Evolutionary conservation across 164 flowering plant species (phyloP).

Genomic region (Vitis cinerea): DNA sequence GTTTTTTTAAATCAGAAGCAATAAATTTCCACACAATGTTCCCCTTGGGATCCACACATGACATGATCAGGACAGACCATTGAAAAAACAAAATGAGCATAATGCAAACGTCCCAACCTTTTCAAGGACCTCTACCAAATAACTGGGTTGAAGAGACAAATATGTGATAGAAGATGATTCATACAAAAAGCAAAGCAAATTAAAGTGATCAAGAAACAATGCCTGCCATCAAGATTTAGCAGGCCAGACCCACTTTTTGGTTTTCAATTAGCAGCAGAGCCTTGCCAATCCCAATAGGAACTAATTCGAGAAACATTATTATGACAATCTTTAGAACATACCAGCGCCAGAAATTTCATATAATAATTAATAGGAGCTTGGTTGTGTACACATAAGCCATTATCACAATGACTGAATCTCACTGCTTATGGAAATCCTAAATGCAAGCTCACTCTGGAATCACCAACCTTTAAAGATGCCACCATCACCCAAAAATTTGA

Average conservation of each 20-base stretch:
- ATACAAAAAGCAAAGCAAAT: neutral
- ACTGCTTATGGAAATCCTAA: neutral
- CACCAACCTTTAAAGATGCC: slow-evolving; percentile 85
- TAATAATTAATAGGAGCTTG: neutral
- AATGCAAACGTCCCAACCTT: neutral
- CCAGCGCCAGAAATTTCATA: neutral
- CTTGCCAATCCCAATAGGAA: neutral
- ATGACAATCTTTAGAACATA: neutral
- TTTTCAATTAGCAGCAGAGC: neutral
- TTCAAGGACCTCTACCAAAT: neutral
- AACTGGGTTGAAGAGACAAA: neutral
- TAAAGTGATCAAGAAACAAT: neutral
- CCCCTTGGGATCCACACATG: slow-evolving; percentile 1
- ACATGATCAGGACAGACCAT: neutral
- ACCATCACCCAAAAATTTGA: slow-evolving; percentile 98
- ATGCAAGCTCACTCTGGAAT: slow-evolving; percentile 1
- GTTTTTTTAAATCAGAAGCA: neutral
- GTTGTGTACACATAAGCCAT: neutral
- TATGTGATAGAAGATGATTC: neutral
- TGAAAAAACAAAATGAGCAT: neutral
- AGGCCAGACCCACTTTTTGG: neutral
- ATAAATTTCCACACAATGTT: neutral
- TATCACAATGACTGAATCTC: neutral
- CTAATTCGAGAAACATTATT: neutral
- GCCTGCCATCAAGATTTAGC: neutral